phyloP scores from a whole-genome alignment of 768 basidiomycete genomes.

The Amanita rimosa region DNA sequence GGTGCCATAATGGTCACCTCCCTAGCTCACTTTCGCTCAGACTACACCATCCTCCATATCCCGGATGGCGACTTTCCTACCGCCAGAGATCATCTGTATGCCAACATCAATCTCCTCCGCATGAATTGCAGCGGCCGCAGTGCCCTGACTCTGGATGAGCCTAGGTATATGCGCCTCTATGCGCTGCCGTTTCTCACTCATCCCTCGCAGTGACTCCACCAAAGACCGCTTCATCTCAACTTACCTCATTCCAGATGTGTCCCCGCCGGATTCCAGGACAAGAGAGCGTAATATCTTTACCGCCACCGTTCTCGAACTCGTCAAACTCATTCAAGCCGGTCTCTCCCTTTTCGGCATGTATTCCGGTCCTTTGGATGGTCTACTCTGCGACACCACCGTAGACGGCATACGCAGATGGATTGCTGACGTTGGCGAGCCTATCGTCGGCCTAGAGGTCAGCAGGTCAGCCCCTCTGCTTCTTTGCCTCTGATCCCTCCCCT shows the following conservation, averaged over 20 bases:
- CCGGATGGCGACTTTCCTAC: conserved; percentile 59
- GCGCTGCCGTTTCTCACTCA: conserved; percentile 3
- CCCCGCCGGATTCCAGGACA: conserved; percentile 16
- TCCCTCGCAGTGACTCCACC: conserved; percentile 49
- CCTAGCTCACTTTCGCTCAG: conserved; percentile 78
- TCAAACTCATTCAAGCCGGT: conserved; percentile 63
- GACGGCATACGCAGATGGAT: conserved; percentile 65
- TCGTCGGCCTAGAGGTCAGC: conserved; percentile 49
- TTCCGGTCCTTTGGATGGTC: conserved; percentile 39
- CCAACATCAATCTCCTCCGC: conserved; percentile 76
- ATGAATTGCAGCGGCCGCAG: conserved; percentile 74
- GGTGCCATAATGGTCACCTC: conserved; percentile 76
- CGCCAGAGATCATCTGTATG: conserved; percentile 56
- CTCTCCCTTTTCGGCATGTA: conserved; percentile 65
- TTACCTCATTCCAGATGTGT: conserved; percentile 38
- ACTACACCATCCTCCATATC: conserved; percentile 76
- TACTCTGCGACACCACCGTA: conserved; percentile 70
- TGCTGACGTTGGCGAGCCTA: conserved; percentile 49
- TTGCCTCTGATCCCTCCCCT: conserved; percentile 1
- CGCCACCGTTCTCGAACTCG: conserved; percentile 61
- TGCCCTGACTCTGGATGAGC: conserved; percentile 69
- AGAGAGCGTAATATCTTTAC: conserved; percentile 39
- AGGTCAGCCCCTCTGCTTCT: conserved; percentile 1
- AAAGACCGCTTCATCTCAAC: conserved; percentile 70
- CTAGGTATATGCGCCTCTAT: conserved; percentile 34